Evolutionary conservation across 2,329 filamentous ascomycete species (phyloP).

Genomic region (Aspergillus sp.): DNA sequence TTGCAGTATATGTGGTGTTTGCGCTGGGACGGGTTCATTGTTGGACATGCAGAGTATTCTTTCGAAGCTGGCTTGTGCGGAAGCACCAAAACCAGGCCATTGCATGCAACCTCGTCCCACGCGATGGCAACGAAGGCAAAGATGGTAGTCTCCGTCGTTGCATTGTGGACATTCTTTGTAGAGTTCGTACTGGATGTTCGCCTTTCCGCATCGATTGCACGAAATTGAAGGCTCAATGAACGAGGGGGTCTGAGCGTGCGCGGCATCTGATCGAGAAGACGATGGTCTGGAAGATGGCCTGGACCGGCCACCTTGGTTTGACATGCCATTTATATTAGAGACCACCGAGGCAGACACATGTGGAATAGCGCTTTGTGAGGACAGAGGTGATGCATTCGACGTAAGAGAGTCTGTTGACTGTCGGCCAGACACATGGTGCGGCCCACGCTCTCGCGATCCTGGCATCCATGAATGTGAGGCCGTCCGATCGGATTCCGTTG

Average conservation of each 20-base stretch:
- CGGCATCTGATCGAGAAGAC: slow-evolving; percentile 22
- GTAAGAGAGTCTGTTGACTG: slow-evolving; percentile 17
- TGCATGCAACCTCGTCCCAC: slow-evolving; percentile 66
- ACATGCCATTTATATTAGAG: not conserved
- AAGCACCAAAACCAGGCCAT: slow-evolving; percentile 80
- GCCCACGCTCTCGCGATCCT: slow-evolving; percentile 15
- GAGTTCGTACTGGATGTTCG: slow-evolving; percentile 72
- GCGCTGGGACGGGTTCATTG: slow-evolving; percentile 7
- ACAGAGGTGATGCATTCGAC: slow-evolving; percentile 10
- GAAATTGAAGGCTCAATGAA: slow-evolving; percentile 64
- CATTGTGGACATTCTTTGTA: slow-evolving; percentile 77
- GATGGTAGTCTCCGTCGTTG: slow-evolving; percentile 61
- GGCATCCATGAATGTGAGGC: slow-evolving; percentile 17
- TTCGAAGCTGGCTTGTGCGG: slow-evolving; percentile 62
- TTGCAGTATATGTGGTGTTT: slow-evolving; percentile 44
- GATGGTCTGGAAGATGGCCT: slow-evolving; percentile 26
- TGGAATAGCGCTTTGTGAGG: slow-evolving; percentile 4
- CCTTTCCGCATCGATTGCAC: slow-evolving; percentile 62
- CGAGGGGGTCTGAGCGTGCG: slow-evolving; percentile 23
- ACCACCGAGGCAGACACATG: not conserved
- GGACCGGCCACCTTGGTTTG: slow-evolving; percentile 15
- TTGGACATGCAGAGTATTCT: slow-evolving; percentile 30
- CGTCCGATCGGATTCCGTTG: slow-evolving; percentile 26
- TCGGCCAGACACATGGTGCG: slow-evolving; percentile 15
- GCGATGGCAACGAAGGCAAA: slow-evolving; percentile 77